Evolutionary conservation across 352 stramenopile species (phyloP).

Genomic region (Phytophthora multivora): DNA sequence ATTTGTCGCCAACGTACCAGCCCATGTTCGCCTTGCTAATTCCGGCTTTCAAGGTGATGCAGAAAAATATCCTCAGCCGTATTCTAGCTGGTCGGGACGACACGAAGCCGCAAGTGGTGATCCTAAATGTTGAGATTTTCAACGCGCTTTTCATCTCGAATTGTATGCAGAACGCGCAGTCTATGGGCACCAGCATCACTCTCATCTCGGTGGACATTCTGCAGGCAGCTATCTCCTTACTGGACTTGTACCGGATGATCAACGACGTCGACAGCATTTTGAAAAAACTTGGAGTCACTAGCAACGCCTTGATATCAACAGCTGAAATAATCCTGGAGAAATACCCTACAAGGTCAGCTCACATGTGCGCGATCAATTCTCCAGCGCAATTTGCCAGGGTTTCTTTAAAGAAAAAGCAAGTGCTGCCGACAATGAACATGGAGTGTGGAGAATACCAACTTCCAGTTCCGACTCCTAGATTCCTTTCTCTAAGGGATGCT

Average conservation of each 20-base stretch:
- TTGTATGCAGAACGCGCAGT: constrained; percentile 28
- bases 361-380: background rate
- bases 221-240: constrained; percentile 10
- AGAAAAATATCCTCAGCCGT: constrained; percentile 39
- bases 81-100: constrained; percentile 22
- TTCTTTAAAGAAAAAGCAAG: constrained; percentile 13
- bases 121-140: constrained; percentile 36
- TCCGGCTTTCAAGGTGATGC: constrained; percentile 40
- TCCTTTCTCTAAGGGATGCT: background rate
- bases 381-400: background rate
- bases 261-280: constrained; percentile 6
- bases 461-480: background rate
- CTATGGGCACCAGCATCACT: constrained; percentile 17
- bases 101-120: constrained; percentile 25
- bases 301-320: constrained; percentile 5
- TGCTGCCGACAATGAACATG: constrained; percentile 19
- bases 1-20: constrained; percentile 25
- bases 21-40: constrained; percentile 40
- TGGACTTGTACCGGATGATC: constrained; percentile 24
- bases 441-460: constrained; percentile 1
- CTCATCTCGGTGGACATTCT: constrained; percentile 27
- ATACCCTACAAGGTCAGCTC: background rate
- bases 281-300: constrained; percentile 12
- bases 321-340: background rate
- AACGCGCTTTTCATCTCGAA: constrained; percentile 31